Evolutionary conservation across 768 basidiomycete species (phyloP).

Genomic region (Auriscalpium microsporum): DNA sequence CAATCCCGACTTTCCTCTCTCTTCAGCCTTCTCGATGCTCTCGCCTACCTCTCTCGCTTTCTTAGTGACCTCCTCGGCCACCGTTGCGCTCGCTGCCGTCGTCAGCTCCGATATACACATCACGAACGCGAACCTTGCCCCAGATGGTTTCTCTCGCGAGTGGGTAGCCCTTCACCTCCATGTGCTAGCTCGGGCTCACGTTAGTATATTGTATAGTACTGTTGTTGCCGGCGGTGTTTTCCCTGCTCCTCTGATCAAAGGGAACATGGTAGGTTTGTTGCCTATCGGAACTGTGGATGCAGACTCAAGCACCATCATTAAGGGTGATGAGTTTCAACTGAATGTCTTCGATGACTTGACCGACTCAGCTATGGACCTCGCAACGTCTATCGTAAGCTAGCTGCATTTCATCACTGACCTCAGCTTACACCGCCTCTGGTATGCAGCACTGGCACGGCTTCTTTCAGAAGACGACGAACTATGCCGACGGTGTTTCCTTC

Average conservation of each 20-base stretch:
- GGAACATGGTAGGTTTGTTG: not conserved
- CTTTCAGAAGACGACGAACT: conserved; percentile 10
- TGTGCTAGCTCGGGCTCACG: not conserved
- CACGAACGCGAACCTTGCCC: not conserved
- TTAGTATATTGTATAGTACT: not conserved
- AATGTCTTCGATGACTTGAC: not conserved
- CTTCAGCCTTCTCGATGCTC: too few species aligned
- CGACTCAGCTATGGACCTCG: not conserved
- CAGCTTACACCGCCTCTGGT: not conserved
- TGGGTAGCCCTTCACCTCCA: not conserved
- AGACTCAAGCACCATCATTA: not conserved
- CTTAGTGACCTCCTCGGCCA: too few species aligned
- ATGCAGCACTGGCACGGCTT: conserved; percentile 19
- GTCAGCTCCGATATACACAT: not conserved
- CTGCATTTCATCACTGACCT: not conserved
- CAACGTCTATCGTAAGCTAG: conserved; percentile 7
- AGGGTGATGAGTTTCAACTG: conserved; percentile 4
- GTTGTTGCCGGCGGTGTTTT: not conserved
- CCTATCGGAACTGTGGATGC: not conserved
- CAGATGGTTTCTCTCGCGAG: not conserved
- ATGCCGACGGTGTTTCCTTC: conserved; percentile 9
- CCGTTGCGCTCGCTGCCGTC: too few species aligned
- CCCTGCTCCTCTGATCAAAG: not conserved
- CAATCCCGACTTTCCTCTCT: too few species aligned
- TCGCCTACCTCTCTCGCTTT: too few species aligned